Evolutionary conservation across 2,329 filamentous ascomycete genomes (phyloP), one percentile per base, ranked within the genome.

Genomic region (Elsinoe perseae): DNA sequence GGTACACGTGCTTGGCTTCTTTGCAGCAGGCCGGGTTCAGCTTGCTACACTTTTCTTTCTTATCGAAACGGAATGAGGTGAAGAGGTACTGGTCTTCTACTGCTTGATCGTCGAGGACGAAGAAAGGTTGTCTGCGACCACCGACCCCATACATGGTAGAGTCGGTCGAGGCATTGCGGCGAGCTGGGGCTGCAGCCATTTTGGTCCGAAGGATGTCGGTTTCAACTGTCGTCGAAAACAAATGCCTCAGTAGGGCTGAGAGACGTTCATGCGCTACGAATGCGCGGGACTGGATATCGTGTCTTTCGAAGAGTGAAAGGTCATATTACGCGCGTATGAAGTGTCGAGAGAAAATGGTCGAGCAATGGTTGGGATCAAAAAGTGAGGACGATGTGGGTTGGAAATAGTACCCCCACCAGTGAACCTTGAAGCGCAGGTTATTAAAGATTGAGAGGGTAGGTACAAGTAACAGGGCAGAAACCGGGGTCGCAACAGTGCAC

Each of bases 11-110:
- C 82, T 87, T 5, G 73, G 65, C 23, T 74, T 70, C 23, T 56
- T 67, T 64, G 34, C 63, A 63, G 42, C 77, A 84, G 16, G 75
- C 79, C 50, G 25, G 64, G 62, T 64, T 64, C 63, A 38, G 74
- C 69, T 59, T 76, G 65, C 28, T 64, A 57, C 61, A 56, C 62
- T 64, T 62, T 62, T 62, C 21, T 66, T 64, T 64, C 14, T 79
- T 77, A 62, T 92, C 87, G 67, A 85, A 89, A 55, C 87, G 84
- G 57, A 90, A 74, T 1, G 87, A 85, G 2, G 84, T 85, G 65
- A 88, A 85, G 28, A 91, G 58, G 72, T 60, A 65, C 18, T 59
- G 56, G 21, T 66, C 61, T 20, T 62, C 58, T 20, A 57, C 40
- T 2, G 57, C 55, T 7, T 59, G 50, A 28, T 58, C 52, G 38